Evolutionary conservation across 345 rosid species (phyloP).

Genomic region (Moringa oleifera): DNA sequence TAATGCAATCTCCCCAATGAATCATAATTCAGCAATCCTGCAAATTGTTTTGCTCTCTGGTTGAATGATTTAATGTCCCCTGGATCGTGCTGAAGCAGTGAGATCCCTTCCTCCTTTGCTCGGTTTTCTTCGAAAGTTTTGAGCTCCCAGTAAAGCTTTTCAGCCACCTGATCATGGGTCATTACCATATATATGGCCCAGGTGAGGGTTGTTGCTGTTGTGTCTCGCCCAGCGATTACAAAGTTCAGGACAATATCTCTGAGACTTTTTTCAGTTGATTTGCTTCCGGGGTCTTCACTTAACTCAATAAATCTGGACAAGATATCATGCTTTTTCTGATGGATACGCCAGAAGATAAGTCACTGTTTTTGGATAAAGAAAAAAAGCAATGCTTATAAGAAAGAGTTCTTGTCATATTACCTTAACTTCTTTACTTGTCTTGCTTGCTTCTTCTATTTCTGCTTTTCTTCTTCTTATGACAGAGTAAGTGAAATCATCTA

Average conservation of each 20-base stretch:
- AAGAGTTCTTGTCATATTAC: slow-evolving; percentile 18
- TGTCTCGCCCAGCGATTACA: slow-evolving; percentile 94
- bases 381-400: background rate
- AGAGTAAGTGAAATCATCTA: slow-evolving; percentile 77
- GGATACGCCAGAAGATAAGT: slow-evolving; percentile 6
- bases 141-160: slow-evolving; percentile 65
- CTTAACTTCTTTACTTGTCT: slow-evolving; percentile 32
- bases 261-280: slow-evolving; percentile 62
- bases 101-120: slow-evolving; percentile 45
- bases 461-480: slow-evolving; percentile 72
- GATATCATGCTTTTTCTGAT: slow-evolving; percentile 72
- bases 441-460: slow-evolving; percentile 40
- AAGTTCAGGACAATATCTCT: slow-evolving; percentile 89
- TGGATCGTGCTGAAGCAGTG: slow-evolving; percentile 30
- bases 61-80: slow-evolving; percentile 46
- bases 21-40: slow-evolving; percentile 61
- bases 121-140: slow-evolving; percentile 51
- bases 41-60: slow-evolving; percentile 47
- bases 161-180: slow-evolving; percentile 52
- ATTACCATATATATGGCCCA: slow-evolving; percentile 86
- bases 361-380: background rate
- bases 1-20: slow-evolving; percentile 65
- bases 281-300: slow-evolving; percentile 63
- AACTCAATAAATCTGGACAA: slow-evolving; percentile 77
- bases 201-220: slow-evolving; percentile 91